phyloP scores from a whole-genome alignment of 1,284 basidiomycete species.

The Sanghuangporus sanghuang region DNA sequence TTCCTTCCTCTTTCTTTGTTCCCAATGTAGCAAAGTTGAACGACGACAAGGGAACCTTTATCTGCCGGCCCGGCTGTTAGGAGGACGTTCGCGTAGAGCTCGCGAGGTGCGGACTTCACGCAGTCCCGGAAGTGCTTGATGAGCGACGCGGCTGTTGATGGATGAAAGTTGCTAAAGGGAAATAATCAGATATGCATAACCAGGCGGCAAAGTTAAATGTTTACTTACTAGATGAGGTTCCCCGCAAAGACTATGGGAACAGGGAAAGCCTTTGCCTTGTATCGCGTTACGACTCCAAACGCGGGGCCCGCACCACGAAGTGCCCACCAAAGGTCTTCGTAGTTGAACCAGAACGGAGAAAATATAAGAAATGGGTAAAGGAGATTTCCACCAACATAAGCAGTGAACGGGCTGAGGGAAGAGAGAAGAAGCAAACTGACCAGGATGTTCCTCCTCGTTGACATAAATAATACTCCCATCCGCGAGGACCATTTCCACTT shows the following conservation, averaged over 20 bases:
- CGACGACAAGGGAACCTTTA: conserved; percentile 78
- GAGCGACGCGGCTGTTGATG: conserved; percentile 77
- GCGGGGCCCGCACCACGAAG: conserved; percentile 81
- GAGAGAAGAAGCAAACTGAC: conserved; percentile 31
- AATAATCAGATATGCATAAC: conserved; percentile 5
- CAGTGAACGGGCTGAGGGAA: too few relatives aligned
- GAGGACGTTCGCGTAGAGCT: conserved; percentile 85
- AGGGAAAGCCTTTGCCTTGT: conserved; percentile 81
- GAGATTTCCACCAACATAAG: not conserved
- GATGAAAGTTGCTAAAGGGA: conserved; percentile 68
- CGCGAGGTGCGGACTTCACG: conserved; percentile 79
- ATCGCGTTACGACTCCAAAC: conserved; percentile 83
- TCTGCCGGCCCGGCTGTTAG: conserved; percentile 82
- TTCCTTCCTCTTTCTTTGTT: conserved; percentile 69
- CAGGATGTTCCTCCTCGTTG: conserved; percentile 60
- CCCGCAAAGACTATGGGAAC: conserved; percentile 87
- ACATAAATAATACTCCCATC: conserved; percentile 72
- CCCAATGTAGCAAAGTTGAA: conserved; percentile 87
- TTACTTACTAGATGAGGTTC: conserved; percentile 75
- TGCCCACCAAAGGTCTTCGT: conserved; percentile 82
- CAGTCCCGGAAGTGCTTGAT: conserved; percentile 91
- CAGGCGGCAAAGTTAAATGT: conserved; percentile 2
- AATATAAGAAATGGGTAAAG: not conserved
- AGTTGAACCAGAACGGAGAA: not conserved
- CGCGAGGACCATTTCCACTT: conserved; percentile 79